These are phyloP conservation scores for Antrodiella citrinella DNA, from an alignment of 768 basidiomycete species.

Conservation along the genomic window DNA sequence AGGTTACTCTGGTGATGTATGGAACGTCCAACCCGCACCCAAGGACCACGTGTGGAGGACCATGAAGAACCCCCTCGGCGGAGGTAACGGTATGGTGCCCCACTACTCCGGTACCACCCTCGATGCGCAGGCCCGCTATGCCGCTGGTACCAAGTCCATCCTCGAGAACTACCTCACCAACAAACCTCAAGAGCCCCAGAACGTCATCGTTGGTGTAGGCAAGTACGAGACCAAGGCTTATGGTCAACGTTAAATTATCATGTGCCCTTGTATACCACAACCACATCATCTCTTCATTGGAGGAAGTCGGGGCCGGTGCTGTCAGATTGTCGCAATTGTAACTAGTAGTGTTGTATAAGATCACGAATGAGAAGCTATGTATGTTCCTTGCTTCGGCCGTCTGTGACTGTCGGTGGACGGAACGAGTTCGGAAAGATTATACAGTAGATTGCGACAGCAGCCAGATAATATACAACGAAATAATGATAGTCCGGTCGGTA, in stretches of 20 bases:
- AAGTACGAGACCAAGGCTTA: constrained; percentile 18
- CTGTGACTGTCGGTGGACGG: too few species aligned
- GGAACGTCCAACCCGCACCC: constrained; percentile 81
- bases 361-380: too few species aligned
- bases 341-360: too few species aligned
- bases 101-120: constrained; percentile 86
- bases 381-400: too few species aligned
- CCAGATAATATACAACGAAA: not conserved
- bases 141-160: constrained; percentile 59
- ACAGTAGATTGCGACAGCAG: too few species aligned
- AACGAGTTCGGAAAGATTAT: too few species aligned
- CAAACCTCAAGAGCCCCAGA: constrained; percentile 62
- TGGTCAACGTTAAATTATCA: constrained; percentile 37
- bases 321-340: too few species aligned
- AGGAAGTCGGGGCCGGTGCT: too few species aligned
- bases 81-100: constrained; percentile 83
- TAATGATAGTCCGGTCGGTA: not conserved
- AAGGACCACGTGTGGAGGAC: constrained; percentile 79
- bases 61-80: constrained; percentile 67
- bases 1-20: constrained; percentile 53
- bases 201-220: constrained; percentile 67
- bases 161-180: constrained; percentile 54
- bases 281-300: not conserved
- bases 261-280: not conserved
- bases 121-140: constrained; percentile 83